A percentile compares a stretch with the other conserved stretches of the same genome.
Conservation (phyloP, 331 rosid genomes). For the Acacia concinna region DNA sequence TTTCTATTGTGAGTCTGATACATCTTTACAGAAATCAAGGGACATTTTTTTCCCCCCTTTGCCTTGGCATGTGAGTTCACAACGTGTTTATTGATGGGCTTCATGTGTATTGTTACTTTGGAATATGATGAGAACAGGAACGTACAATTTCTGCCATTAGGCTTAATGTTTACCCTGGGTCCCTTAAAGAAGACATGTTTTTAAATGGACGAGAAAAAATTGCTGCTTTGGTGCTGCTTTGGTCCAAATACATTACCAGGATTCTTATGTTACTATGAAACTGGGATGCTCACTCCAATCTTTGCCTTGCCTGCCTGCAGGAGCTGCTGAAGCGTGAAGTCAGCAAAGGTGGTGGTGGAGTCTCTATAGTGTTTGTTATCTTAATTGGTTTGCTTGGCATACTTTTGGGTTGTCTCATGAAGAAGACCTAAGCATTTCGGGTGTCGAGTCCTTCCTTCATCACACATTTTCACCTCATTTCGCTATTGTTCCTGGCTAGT, state of each 20-base stretch:
- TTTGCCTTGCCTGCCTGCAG: conserved; percentile 51
- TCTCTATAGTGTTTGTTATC: conserved; percentile 59
- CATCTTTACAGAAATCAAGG: conserved; percentile 1
- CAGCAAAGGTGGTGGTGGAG: conserved; percentile 58
- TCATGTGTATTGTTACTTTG: conserved; percentile 16
- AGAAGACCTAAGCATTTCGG: conserved; percentile 51
- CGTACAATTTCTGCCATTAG: not conserved
- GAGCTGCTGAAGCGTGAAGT: conserved; percentile 74
- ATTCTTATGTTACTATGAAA: conserved; percentile 21
- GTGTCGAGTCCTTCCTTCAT: conserved; percentile 30
- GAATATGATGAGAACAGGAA: not conserved
- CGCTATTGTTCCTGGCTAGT: conserved; percentile 39
- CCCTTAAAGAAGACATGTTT: not conserved
- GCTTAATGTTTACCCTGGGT: not conserved
- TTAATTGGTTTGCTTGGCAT: conserved; percentile 72
- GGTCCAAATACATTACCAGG: not conserved
- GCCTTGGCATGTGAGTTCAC: not conserved
- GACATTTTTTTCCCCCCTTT: not conserved
- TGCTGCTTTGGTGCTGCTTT: conserved; percentile 14
- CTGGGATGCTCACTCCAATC: not conserved
- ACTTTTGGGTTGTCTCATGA: conserved; percentile 74
- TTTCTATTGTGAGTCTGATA: not conserved
- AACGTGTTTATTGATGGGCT: conserved; percentile 10
- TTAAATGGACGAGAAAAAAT: not conserved
- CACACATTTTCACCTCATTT: conserved; percentile 32